These are phyloP conservation scores for Clarireedia hainanense DNA, from an alignment of 2,329 filamentous ascomycete species.

Conservation along the genomic window DNA sequence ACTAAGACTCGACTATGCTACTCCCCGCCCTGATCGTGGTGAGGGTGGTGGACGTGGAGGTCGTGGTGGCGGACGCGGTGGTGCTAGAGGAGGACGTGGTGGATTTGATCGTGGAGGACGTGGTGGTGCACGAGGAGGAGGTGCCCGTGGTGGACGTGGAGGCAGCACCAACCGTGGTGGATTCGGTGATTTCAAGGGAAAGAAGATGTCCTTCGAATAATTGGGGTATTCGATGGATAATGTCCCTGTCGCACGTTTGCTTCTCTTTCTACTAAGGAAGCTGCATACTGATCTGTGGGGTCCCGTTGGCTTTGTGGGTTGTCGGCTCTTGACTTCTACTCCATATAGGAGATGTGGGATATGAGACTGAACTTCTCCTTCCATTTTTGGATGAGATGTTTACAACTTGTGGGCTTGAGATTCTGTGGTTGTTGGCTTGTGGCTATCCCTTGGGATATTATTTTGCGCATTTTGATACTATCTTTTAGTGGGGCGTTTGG, in stretches of 20 bases:
- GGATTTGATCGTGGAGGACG: constrained; percentile 33
- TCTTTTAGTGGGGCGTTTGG: constrained; percentile 22
- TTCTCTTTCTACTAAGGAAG: constrained; percentile 12
- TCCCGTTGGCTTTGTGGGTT: constrained; percentile 30
- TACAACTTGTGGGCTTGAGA: constrained; percentile 28
- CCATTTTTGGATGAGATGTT: constrained; percentile 1
- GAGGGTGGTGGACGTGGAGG: constrained; percentile 38
- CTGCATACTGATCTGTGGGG: constrained; percentile 25
- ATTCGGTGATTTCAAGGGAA: constrained; percentile 50
- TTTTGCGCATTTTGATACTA: constrained; percentile 24
- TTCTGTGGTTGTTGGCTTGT: constrained; percentile 29
- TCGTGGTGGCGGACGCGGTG: constrained; percentile 24
- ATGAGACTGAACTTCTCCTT: constrained; percentile 27
- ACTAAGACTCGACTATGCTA: constrained; percentile 61
- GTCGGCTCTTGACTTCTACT: constrained; percentile 31
- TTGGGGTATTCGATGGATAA: constrained; percentile 12
- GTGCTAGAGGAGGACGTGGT: constrained; percentile 24
- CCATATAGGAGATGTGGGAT: constrained; percentile 30
- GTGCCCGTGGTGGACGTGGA: constrained; percentile 21
- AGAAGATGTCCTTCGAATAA: constrained; percentile 39
- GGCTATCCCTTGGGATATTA: constrained; percentile 20
- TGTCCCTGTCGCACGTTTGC: constrained; percentile 23
- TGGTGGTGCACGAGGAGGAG: constrained; percentile 34
- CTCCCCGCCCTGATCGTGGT: constrained; percentile 46
- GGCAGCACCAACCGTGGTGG: constrained; percentile 34